Conservation (phyloP, 306 rosid genomes). For the Chamaecrista fasciculata region DNA sequence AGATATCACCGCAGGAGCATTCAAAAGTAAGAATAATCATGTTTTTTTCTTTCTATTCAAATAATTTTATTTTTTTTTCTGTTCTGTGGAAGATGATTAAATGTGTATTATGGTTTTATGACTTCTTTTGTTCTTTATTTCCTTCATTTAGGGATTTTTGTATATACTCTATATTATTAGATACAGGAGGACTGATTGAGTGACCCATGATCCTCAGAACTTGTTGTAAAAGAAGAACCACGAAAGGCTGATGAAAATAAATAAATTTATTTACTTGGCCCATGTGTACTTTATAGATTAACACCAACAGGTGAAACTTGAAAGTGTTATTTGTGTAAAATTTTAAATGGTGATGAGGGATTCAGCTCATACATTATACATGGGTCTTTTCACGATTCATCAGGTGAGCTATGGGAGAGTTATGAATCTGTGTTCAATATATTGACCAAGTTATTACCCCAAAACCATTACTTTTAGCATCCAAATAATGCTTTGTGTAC, state of each 20-base stretch:
- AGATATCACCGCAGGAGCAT: constrained; percentile 47
- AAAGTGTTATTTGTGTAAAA: background rate
- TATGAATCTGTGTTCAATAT: background rate
- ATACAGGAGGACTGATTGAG: background rate
- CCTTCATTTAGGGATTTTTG: no score
- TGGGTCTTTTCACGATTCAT: background rate
- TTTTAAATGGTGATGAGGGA: constrained; percentile 1
- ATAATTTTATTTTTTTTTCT: background rate
- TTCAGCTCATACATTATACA: background rate
- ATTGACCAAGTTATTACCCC: background rate
- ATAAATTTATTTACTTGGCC: no score
- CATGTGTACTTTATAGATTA: background rate
- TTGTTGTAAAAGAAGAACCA: background rate
- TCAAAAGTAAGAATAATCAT: constrained; percentile 54
- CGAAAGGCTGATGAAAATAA: background rate
- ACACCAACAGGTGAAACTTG: background rate
- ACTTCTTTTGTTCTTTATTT: background rate
- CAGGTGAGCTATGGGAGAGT: background rate
- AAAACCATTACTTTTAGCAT: no score
- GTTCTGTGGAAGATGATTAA: no score
- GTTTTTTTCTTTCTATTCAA: no score
- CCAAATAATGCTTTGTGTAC: no score
- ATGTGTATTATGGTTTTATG: background rate
- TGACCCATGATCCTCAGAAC: no score
- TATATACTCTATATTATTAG: background rate